A percentile compares a stretch with the other conserved stretches of the same genome.
phyloP scores from a whole-genome alignment of 164 flowering plant genomes.

The Nymphaea thermarum region DNA sequence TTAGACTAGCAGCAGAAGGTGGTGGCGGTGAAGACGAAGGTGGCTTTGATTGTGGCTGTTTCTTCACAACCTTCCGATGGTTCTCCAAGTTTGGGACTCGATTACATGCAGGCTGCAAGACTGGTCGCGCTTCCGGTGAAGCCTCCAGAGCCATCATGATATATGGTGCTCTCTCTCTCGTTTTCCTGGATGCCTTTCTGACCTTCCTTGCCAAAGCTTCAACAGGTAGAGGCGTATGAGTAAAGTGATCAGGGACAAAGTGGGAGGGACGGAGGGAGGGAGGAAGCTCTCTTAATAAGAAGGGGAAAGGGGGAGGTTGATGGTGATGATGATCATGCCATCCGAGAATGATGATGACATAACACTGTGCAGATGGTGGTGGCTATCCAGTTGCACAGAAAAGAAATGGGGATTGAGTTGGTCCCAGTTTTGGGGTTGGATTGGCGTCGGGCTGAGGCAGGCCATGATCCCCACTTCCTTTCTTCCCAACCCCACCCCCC shows the following conservation, averaged over 20 bases:
- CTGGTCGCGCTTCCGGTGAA: conserved; percentile 44
- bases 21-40: conserved; percentile 2
- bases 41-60: conserved; percentile 18
- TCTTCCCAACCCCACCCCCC: no score
- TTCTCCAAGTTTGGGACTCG: conserved; percentile 27
- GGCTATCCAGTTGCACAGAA: not conserved
- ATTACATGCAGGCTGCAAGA: conserved; percentile 57
- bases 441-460: no score
- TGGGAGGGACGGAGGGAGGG: not conserved
- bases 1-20: not conserved
- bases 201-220: not conserved
- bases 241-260: no score
- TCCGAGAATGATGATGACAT: not conserved
- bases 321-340: not conserved
- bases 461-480: no score
- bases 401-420: no score
- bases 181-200: not conserved
- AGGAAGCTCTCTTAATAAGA: not conserved
- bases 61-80: conserved; percentile 15
- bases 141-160: conserved; percentile 5
- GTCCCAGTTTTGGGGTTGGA: no score
- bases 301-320: no score
- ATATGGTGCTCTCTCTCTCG: not conserved
- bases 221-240: no score
- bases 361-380: not conserved